Evolutionary conservation across 805 yeast species (phyloP).

Genomic region (Sugiyamaella valdiviana): DNA sequence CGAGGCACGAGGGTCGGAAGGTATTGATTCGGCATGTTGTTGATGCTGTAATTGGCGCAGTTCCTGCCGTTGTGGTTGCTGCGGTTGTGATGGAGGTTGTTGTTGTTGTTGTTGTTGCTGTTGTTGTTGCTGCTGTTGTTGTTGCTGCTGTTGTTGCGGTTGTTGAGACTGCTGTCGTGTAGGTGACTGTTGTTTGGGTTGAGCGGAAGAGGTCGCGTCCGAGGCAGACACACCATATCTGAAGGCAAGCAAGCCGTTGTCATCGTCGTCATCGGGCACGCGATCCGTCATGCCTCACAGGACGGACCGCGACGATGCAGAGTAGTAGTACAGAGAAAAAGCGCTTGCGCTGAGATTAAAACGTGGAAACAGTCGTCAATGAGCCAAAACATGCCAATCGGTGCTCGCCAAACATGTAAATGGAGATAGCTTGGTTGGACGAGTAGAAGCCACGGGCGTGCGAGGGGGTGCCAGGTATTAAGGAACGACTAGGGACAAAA

Average conservation of each 20-base stretch:
- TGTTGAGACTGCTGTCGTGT: constrained; percentile 2
- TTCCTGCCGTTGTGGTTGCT: constrained; percentile 1
- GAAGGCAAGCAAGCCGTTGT: constrained; percentile 15
- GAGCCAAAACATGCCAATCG: background rate
- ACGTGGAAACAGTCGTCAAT: background rate
- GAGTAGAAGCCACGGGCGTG: background rate
- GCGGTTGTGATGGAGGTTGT: background rate
- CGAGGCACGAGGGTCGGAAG: background rate
- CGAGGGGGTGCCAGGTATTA: background rate
- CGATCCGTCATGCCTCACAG: constrained; percentile 15
- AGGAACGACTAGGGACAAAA: too few species aligned
- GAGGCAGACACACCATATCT: constrained; percentile 1
- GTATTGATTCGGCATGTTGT: background rate
- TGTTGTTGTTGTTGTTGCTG: constrained; percentile 4
- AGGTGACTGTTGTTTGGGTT: background rate
- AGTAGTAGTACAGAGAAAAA: background rate
- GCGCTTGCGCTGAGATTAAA: background rate
- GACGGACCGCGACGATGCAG: background rate
- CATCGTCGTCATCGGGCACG: constrained; percentile 12
- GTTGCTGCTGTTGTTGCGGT: constrained; percentile 1
- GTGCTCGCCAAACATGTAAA: background rate
- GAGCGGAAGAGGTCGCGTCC: background rate
- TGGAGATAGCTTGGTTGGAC: background rate
- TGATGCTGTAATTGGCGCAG: constrained; percentile 10
- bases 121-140: background rate